A percentile compares a stretch with the other conserved stretches of the same genome.
phyloP scores from a whole-genome alignment of 441 rosid species.

The Kokia cookei region DNA sequence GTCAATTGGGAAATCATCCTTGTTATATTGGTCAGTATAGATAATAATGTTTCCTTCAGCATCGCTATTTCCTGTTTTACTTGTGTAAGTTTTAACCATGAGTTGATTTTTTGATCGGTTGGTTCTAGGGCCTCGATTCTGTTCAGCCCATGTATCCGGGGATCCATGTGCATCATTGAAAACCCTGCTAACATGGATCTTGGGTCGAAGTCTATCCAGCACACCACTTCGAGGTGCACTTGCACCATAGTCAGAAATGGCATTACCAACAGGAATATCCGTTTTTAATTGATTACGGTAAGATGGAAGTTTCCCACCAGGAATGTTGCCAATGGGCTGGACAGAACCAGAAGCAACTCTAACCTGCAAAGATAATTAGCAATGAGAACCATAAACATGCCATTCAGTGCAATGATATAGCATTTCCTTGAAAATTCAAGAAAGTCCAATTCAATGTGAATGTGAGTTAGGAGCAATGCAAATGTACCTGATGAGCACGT shows the following conservation, averaged over 20 bases:
- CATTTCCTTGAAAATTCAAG: neutral
- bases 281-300: slow-evolving; percentile 38
- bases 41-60: slow-evolving; percentile 58
- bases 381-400: neutral
- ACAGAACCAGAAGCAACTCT: slow-evolving; percentile 41
- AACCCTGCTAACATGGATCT: slow-evolving; percentile 35
- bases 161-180: slow-evolving; percentile 29
- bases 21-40: slow-evolving; percentile 58
- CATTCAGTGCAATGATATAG: neutral
- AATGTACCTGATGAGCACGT: slow-evolving; percentile 41
- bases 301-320: slow-evolving; percentile 42
- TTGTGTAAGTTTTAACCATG: slow-evolving; percentile 55
- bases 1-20: slow-evolving; percentile 56
- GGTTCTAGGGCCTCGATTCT: slow-evolving; percentile 61
- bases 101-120: slow-evolving; percentile 46
- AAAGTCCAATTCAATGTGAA: neutral
- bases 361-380: slow-evolving; percentile 40
- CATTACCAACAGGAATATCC: slow-evolving; percentile 25
- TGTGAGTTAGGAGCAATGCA: neutral
- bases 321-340: slow-evolving; percentile 34
- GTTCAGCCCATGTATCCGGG: slow-evolving; percentile 41
- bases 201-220: slow-evolving; percentile 42
- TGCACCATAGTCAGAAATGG: slow-evolving; percentile 39
- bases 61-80: slow-evolving; percentile 49
- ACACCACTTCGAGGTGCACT: slow-evolving; percentile 28